These are phyloP conservation scores for Fusarium luffae DNA, from an alignment of 2,329 filamentous ascomycete species.

Conservation along the genomic window DNA sequence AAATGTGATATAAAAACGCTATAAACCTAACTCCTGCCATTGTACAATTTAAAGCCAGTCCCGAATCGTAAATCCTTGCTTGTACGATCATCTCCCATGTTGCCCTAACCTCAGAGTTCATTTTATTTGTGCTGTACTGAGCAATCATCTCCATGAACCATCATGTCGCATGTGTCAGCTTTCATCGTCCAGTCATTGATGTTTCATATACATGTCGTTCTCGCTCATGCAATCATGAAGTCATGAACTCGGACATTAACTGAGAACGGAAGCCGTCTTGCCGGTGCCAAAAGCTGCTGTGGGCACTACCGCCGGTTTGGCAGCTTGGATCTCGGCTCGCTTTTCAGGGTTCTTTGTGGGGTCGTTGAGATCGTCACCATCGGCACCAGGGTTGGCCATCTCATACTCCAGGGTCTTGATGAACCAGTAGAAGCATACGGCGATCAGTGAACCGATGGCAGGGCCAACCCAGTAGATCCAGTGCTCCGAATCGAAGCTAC, in stretches of 20 bases:
- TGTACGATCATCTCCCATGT: background rate
- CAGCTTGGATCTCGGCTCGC: constrained; percentile 45
- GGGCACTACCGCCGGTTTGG: constrained; percentile 16
- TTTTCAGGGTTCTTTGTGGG: constrained; percentile 58
- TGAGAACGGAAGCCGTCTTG: constrained; percentile 41
- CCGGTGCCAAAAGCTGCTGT: constrained; percentile 31
- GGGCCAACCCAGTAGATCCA: constrained; percentile 61
- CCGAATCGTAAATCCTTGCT: background rate
- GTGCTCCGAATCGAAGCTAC: constrained; percentile 55
- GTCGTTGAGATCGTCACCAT: constrained; percentile 57
- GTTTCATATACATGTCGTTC: constrained; percentile 4
- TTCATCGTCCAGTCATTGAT: constrained; percentile 19
- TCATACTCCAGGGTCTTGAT: constrained; percentile 56
- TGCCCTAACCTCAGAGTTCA: background rate
- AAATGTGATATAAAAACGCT: background rate
- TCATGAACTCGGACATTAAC: constrained; percentile 14
- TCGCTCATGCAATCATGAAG: constrained; percentile 9
- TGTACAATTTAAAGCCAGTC: background rate
- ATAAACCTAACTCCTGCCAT: background rate
- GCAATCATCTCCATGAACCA: background rate
- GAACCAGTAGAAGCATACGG: constrained; percentile 53
- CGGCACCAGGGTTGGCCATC: constrained; percentile 60
- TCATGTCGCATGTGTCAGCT: background rate
- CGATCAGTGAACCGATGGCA: constrained; percentile 49
- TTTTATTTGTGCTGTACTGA: background rate